Evolutionary conservation across 2,329 filamentous ascomycete species (phyloP).

Genomic region (Hypoxylon sp.): DNA sequence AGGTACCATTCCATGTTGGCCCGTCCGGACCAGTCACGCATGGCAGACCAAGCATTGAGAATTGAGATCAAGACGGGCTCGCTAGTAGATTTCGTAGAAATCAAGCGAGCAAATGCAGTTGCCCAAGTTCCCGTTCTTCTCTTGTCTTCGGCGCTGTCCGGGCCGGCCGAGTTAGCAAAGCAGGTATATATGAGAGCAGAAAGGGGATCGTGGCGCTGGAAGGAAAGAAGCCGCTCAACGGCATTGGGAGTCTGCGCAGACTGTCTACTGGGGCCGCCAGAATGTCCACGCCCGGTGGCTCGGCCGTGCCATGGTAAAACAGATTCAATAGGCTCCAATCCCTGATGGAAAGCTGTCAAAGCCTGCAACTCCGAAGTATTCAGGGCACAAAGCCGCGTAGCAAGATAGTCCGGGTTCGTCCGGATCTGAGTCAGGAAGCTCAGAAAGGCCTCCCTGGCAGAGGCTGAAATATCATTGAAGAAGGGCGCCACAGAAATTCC

Average conservation of each 20-base stretch:
- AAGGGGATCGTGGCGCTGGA: conserved; percentile 88
- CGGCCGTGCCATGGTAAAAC: conserved; percentile 77
- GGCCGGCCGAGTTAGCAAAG: conserved; percentile 86
- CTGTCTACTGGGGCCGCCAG: conserved; percentile 60
- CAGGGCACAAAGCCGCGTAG: conserved; percentile 81
- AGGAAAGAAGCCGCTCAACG: conserved; percentile 86
- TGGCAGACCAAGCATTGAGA: conserved; percentile 86
- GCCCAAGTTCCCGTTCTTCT: conserved; percentile 89
- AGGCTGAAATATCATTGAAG: conserved; percentile 78
- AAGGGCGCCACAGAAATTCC: conserved; percentile 63
- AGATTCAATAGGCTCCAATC: conserved; percentile 84
- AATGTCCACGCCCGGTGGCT: conserved; percentile 60
- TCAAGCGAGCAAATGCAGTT: conserved; percentile 83
- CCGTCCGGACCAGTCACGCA: conserved; percentile 90
- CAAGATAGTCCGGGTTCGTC: conserved; percentile 88
- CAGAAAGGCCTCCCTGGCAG: conserved; percentile 79
- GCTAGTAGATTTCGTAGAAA: conserved; percentile 79
- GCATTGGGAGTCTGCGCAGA: conserved; percentile 66
- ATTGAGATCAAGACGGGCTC: conserved; percentile 86
- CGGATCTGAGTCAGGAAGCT: conserved; percentile 84
- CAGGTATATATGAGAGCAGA: conserved; percentile 88
- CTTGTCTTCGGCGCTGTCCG: conserved; percentile 83
- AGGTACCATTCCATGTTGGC: conserved; percentile 93
- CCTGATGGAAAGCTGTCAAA: conserved; percentile 81
- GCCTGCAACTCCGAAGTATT: conserved; percentile 80